Percentiles rank a stretch among this genome's conserved stretches.
phyloP scores from a whole-genome alignment of 257 asterid species.

The Solanum paucissectum region DNA sequence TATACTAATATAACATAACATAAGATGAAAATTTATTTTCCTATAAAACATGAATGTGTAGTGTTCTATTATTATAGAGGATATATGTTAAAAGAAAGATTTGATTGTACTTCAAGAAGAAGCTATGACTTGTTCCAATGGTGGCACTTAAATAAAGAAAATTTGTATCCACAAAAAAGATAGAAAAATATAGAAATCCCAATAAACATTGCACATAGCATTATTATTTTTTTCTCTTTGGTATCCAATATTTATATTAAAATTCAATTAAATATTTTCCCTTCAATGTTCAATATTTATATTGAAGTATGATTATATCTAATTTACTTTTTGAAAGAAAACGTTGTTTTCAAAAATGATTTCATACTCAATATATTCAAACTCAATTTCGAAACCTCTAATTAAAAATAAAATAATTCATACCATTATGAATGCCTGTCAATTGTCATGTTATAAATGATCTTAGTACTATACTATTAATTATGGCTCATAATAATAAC shows the following conservation, averaged over 20 bases:
- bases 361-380: too few species aligned
- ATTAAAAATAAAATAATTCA: too few species aligned
- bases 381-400: fast-evolving
- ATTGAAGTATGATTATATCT: too few species aligned
- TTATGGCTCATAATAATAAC: background rate
- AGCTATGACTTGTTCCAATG: background rate
- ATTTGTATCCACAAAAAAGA: background rate
- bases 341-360: fast-evolving
- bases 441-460: background rate
- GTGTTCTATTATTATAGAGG: background rate
- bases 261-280: fast-evolving
- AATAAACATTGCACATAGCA: background rate
- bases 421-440: background rate
- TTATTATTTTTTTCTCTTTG: background rate
- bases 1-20: background rate
- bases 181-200: background rate
- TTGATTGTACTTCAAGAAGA: background rate
- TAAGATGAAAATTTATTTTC: background rate
- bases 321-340: fast-evolving
- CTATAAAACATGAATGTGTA: background rate
- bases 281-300: too few species aligned
- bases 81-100: background rate
- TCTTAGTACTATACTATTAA: background rate
- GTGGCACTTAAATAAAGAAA: background rate
- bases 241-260: too few species aligned